Percentiles rank a stretch among this genome's conserved stretches.
Conservation (phyloP, 2,329 filamentous ascomycete species). For the Aureobasidium sp. region DNA sequence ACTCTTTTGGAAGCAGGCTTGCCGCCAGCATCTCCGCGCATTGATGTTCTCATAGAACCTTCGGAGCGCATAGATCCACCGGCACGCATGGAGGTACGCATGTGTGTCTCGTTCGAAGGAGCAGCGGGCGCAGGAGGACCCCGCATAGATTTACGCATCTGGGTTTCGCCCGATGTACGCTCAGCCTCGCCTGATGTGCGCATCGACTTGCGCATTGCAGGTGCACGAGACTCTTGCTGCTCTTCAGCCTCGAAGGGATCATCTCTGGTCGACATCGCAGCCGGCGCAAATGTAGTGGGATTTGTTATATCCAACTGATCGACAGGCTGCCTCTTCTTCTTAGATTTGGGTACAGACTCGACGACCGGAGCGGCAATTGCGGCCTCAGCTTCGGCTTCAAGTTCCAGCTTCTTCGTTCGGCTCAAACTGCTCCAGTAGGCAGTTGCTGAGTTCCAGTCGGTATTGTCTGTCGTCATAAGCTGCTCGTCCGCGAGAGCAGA, state of each 20-base stretch:
- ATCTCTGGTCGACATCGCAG: constrained; percentile 5
- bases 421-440: constrained; percentile 63
- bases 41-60: constrained; percentile 23
- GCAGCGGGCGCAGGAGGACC: constrained; percentile 14
- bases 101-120: constrained; percentile 23
- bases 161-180: constrained; percentile 21
- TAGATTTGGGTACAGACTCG: constrained; percentile 44
- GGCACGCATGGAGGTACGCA: constrained; percentile 35
- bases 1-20: constrained; percentile 17
- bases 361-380: constrained; percentile 16
- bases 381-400: constrained; percentile 49
- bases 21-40: constrained; percentile 21
- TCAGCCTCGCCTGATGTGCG: constrained; percentile 8
- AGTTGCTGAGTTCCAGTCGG: constrained; percentile 62
- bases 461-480: constrained; percentile 24
- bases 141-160: constrained; percentile 35
- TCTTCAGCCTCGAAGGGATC: background rate
- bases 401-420: constrained; percentile 54
- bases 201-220: constrained; percentile 36
- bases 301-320: constrained; percentile 17
- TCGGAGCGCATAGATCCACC: constrained; percentile 20
- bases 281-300: constrained; percentile 16
- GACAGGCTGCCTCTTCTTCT: constrained; percentile 34
- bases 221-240: constrained; percentile 13
- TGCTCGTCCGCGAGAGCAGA: constrained; percentile 3